phyloP scores from a whole-genome alignment of 441 rosid species.

The Isatis lusitanica region DNA sequence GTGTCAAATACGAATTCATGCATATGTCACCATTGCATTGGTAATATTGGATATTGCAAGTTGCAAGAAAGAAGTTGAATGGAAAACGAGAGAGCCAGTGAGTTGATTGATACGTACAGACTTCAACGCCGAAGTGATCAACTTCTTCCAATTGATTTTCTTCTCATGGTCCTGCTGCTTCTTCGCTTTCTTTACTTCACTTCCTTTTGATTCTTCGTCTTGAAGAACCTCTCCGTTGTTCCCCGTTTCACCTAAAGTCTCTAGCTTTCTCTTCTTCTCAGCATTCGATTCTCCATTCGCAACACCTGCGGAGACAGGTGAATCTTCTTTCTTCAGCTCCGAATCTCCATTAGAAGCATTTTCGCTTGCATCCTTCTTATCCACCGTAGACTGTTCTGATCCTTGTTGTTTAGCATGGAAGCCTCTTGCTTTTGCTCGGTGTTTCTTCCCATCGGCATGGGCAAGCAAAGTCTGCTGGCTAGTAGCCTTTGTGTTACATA shows the following conservation, averaged over 20 bases:
- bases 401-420: conserved; percentile 62
- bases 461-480: conserved; percentile 86
- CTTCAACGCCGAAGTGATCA: conserved; percentile 65
- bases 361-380: conserved; percentile 22
- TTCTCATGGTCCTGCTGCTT: conserved; percentile 43
- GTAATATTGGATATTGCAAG: background rate
- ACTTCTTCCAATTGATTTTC: conserved; percentile 83
- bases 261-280: conserved; percentile 63
- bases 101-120: conserved; percentile 49
- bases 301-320: conserved; percentile 26
- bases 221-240: conserved; percentile 44
- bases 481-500: conserved; percentile 83
- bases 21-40: background rate
- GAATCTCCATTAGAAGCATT: conserved; percentile 38
- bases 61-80: background rate
- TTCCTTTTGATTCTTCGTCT: conserved; percentile 29
- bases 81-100: background rate
- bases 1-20: conserved; percentile 27
- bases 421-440: conserved; percentile 74
- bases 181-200: conserved; percentile 48
- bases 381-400: conserved; percentile 44
- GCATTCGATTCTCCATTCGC: conserved; percentile 41
- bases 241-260: conserved; percentile 35
- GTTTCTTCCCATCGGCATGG: conserved; percentile 98
- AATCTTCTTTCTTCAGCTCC: conserved; percentile 41